Evolutionary conservation across 169 alveolate genomes (phyloP).

Genomic region (Condylostoma magnum): DNA sequence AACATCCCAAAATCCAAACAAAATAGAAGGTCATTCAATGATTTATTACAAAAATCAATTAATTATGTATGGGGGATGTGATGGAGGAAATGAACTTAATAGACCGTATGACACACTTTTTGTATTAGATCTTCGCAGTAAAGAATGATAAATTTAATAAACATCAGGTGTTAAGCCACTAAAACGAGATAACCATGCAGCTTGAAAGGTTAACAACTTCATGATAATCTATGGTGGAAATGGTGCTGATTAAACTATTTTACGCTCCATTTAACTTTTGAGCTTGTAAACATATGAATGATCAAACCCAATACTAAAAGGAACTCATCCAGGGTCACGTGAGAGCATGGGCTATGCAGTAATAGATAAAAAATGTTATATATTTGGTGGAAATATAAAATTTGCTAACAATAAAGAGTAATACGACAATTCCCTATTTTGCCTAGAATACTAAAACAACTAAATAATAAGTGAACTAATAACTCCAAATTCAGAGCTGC

Average conservation of each 20-base stretch:
- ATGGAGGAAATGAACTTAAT: slow-evolving; percentile 1
- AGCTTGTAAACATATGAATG: slow-evolving; percentile 7
- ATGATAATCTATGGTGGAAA: slow-evolving; percentile 29
- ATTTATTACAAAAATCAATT: neutral
- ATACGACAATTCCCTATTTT: neutral
- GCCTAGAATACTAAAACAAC: neutral
- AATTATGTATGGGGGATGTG: slow-evolving; percentile 24
- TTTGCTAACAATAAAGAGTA: neutral
- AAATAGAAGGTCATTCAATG: slow-evolving; percentile 26
- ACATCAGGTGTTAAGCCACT: neutral
- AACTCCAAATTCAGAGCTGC: neutral
- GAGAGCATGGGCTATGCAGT: slow-evolving; percentile 17
- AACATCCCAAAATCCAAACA: neutral
- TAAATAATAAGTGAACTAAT: neutral
- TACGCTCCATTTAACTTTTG: neutral
- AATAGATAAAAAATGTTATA: neutral
- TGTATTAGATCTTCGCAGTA: neutral
- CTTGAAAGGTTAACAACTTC: neutral
- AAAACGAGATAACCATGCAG: slow-evolving; percentile 11
- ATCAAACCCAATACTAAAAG: neutral
- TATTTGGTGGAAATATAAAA: slow-evolving; percentile 27
- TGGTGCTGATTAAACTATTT: neutral
- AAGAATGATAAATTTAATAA: neutral
- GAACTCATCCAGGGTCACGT: neutral
- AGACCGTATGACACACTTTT: neutral